Evolutionary conservation across 164 flowering plant genomes (phyloP).

Genomic region (Litsea cubeba): DNA sequence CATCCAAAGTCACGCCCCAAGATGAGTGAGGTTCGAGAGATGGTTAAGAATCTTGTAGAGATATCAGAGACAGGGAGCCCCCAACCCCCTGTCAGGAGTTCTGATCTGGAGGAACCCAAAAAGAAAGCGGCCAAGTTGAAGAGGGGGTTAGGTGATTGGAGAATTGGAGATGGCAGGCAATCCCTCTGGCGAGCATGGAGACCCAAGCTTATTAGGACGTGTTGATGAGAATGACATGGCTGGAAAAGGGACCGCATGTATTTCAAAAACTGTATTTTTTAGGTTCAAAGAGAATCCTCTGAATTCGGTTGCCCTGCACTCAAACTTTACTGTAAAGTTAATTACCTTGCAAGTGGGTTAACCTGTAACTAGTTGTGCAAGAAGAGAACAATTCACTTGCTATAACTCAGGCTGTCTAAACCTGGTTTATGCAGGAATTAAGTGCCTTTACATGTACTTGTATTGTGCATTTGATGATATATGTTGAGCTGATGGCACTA

Average conservation of each 20-base stretch:
- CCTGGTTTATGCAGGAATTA: too few species aligned
- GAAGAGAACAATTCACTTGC: too few species aligned
- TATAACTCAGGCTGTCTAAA: too few species aligned
- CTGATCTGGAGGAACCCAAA: slow-evolving; percentile 11
- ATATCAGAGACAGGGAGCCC: slow-evolving; percentile 31
- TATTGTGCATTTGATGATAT: too few species aligned
- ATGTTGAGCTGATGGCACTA: too few species aligned
- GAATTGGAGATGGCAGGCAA: slow-evolving; percentile 13
- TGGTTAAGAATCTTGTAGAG: slow-evolving; percentile 49
- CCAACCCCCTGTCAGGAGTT: slow-evolving; percentile 19
- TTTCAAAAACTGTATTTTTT: too few species aligned
- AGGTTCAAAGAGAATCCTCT: too few species aligned
- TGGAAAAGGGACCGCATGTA: neutral
- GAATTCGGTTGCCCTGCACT: too few species aligned
- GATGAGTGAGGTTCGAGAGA: slow-evolving; percentile 78
- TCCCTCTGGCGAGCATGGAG: slow-evolving; percentile 20
- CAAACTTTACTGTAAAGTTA: too few species aligned
- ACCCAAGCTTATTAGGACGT: slow-evolving; percentile 17
- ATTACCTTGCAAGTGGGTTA: too few species aligned
- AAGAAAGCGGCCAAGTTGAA: slow-evolving; percentile 18
- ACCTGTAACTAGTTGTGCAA: too few species aligned
- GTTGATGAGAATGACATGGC: slow-evolving; percentile 8
- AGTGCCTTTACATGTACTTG: too few species aligned
- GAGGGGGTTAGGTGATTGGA: slow-evolving; percentile 20
- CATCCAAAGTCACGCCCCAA: slow-evolving; percentile 63